Base-by-base conservation (phyloP, 768 basidiomycete species). In the Pholiota conissans region DNA sequence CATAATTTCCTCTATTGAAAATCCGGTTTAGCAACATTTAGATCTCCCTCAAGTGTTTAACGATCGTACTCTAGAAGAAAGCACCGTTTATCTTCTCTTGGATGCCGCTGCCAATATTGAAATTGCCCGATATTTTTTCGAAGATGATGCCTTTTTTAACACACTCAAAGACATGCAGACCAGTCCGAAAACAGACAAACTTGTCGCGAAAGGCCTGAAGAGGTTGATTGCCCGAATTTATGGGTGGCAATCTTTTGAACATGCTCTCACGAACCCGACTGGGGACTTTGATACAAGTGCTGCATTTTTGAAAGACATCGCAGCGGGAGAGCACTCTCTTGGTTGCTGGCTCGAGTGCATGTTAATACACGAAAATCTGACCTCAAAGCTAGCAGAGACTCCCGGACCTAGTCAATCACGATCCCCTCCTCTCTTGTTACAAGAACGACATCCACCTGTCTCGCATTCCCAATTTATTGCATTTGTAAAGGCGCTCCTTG, bases 271-370 rank as follows among this genome's bases (percentile, higher is more conserved):
- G 2, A 84, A 84, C 61, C 68, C 79, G 0, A 74, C 76, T 1
- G 82, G 77, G 11, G 76, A 89, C 59, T 85, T 86, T 63, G 52
- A 63, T 0, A 68, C 68, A 5, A 77, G 83, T n/a, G 78, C 77
- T 13, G 67, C 60, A 4, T 78, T 86, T 63, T 69, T 92, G 22
- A 81, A 79, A 58, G 86, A 90, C 30, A 74, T 90, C 13, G 80
- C 84, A 10, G 69, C 74, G 1, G 86, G 87, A 48, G 90, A 91
- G 61, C 79, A 82, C 56, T 80, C 88, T 1, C 76, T 87, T 51
- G 90, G 90, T 5, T 84, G 87, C 46, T 90, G 86, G 86, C 73
- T 92, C 11, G 84, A 82, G 54, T 86, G 84, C 9, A 84, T 91
- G 80, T 75, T 84, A 26, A 76, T 77, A n/a, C 81, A 87, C 42